Percentiles rank a stretch among this genome's conserved stretches.
Evolutionary conservation across 306 rosid species (phyloP).

Genomic region (Lathyrus oleraceus): DNA sequence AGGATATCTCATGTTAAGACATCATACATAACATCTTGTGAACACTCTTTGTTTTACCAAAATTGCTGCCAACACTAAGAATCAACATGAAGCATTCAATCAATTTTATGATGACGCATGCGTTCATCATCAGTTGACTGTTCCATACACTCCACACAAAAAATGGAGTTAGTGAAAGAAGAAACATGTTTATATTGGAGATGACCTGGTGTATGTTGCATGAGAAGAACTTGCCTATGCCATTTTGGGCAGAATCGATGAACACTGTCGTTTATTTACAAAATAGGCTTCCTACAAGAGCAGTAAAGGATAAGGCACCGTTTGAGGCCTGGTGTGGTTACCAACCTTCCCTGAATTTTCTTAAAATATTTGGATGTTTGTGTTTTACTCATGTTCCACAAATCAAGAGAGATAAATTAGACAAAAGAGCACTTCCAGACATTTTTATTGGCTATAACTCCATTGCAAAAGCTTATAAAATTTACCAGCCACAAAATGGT

Average conservation of each 20-base stretch:
- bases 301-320: background rate
- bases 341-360: background rate
- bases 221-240: background rate
- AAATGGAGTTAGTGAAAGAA: background rate
- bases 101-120: background rate
- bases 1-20: too few species aligned
- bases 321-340: background rate
- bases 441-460: background rate
- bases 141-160: background rate
- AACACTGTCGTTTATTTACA: background rate
- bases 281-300: background rate
- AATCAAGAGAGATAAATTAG: background rate
- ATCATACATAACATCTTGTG: too few species aligned
- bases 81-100: too few species aligned
- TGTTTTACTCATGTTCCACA: background rate
- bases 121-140: background rate
- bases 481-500: background rate
- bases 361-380: background rate
- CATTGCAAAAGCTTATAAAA: background rate
- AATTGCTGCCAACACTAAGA: too few species aligned
- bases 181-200: background rate
- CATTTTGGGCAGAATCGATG: background rate
- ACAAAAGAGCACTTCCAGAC: background rate
- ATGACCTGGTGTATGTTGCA: background rate
- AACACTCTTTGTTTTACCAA: too few species aligned